Evolutionary conservation across 2,329 filamentous ascomycete genomes (phyloP).

Genomic region (Myriangium duriaei): DNA sequence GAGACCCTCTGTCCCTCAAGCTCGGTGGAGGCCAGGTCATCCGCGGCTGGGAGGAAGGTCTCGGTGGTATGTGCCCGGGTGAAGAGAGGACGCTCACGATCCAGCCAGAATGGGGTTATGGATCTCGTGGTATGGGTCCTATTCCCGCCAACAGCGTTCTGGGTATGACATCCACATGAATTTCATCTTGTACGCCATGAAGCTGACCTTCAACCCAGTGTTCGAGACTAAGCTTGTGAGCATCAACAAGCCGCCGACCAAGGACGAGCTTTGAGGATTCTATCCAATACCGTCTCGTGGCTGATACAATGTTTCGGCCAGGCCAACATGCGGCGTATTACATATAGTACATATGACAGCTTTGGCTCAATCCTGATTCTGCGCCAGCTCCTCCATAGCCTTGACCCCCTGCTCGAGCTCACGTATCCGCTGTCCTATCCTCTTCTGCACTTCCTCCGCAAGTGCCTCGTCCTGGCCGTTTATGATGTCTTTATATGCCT

Average conservation of each 20-base stretch:
- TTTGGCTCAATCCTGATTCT: slow-evolving; percentile 33
- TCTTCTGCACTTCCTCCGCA: slow-evolving; percentile 37
- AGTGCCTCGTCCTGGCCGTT: slow-evolving; percentile 29
- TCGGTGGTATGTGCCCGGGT: slow-evolving; percentile 90
- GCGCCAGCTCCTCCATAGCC: slow-evolving; percentile 39
- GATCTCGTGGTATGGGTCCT: slow-evolving; percentile 62
- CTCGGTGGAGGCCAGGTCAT: slow-evolving; percentile 81
- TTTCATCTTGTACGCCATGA: no score
- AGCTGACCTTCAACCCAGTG: slow-evolving; percentile 35
- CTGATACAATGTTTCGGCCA: no score
- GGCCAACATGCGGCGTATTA: background rate
- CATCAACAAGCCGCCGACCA: slow-evolving; percentile 55
- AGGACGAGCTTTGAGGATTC: slow-evolving; percentile 21
- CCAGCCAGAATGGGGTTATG: slow-evolving; percentile 76
- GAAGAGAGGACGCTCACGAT: slow-evolving; percentile 90
- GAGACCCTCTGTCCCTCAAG: slow-evolving; percentile 63
- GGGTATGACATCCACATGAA: no score
- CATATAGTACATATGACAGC: background rate
- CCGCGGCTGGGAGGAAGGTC: slow-evolving; percentile 86
- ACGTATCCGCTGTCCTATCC: slow-evolving; percentile 39
- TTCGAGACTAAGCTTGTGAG: slow-evolving; percentile 85
- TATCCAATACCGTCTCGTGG: background rate
- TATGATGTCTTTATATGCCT: slow-evolving; percentile 33
- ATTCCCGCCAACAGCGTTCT: slow-evolving; percentile 78
- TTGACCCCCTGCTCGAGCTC: slow-evolving; percentile 41